These are phyloP conservation scores for Vitis amurensis DNA, from an alignment of 164 flowering plant species.

Conservation along the genomic window DNA sequence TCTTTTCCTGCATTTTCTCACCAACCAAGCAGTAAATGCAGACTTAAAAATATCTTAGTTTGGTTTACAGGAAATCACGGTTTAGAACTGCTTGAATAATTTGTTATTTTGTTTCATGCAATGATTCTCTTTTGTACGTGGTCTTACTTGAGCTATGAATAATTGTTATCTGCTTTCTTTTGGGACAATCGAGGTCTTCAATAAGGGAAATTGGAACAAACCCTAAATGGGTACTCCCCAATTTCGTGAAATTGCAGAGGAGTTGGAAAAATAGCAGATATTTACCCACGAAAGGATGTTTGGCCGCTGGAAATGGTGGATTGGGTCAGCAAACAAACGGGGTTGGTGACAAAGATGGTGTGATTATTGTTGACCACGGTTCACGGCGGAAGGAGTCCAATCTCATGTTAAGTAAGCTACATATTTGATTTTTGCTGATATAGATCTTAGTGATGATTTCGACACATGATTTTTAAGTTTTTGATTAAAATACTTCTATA, in stretches of 20 bases:
- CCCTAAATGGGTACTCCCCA: slow-evolving; percentile 24
- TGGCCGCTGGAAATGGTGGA: slow-evolving; percentile 36
- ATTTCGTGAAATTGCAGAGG: slow-evolving; percentile 27
- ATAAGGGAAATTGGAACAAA: slow-evolving; percentile 20
- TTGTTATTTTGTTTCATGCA: not conserved
- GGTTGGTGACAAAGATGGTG: slow-evolving; percentile 62
- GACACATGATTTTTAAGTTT: not conserved
- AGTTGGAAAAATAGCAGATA: slow-evolving; percentile 18
- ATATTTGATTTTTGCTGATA: not conserved
- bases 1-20: too few species aligned
- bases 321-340: slow-evolving; percentile 25
- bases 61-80: too few species aligned
- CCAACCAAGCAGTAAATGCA: too few species aligned
- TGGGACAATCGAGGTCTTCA: slow-evolving; percentile 12
- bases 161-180: not conserved
- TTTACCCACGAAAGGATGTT: slow-evolving; percentile 21
- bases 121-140: not conserved
- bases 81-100: not conserved
- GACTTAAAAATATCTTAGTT: too few species aligned
- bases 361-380: slow-evolving; percentile 92
- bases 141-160: not conserved
- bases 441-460: not conserved
- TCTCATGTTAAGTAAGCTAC: slow-evolving; percentile 74
- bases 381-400: slow-evolving; percentile 88
- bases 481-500: too few species aligned